These are phyloP conservation scores for Neolentinus lepideus DNA, from an alignment of 1,284 basidiomycete genomes.

Conservation along the genomic window DNA sequence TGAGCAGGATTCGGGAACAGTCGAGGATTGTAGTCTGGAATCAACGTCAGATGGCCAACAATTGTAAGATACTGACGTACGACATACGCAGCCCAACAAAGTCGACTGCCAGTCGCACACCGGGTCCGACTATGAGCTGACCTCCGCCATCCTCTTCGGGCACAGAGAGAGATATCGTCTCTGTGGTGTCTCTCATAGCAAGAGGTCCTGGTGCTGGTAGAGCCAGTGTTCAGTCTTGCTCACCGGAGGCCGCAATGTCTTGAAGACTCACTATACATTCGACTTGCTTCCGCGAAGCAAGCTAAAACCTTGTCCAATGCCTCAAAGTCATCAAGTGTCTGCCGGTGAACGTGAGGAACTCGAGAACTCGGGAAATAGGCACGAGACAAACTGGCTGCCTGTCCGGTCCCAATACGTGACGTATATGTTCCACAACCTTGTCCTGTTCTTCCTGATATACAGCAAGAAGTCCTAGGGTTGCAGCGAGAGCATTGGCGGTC, in stretches of 20 bases:
- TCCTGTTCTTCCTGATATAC: slow-evolving; percentile 31
- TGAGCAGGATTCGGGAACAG: slow-evolving; percentile 31
- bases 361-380: neutral
- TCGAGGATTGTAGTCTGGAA: slow-evolving; percentile 26
- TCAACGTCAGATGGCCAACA: neutral
- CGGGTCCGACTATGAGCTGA: slow-evolving; percentile 10
- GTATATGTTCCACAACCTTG: slow-evolving; percentile 24
- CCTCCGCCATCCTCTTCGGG: slow-evolving; percentile 1
- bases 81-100: slow-evolving; percentile 44
- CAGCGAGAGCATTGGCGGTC: slow-evolving; percentile 27
- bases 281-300: neutral
- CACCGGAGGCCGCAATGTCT: neutral
- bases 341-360: neutral
- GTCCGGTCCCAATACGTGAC: slow-evolving; percentile 3
- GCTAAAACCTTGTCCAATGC: neutral
- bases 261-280: neutral
- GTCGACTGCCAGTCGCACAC: slow-evolving; percentile 33
- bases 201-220: neutral
- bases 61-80: neutral
- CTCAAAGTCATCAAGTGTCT: neutral
- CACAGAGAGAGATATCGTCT: neutral
- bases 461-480: slow-evolving; percentile 26
- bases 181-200: neutral
- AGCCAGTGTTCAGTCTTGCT: neutral
- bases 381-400: neutral